Base-by-base conservation (phyloP, 1,284 basidiomycete genomes). In the Leccinum huronense region DNA sequence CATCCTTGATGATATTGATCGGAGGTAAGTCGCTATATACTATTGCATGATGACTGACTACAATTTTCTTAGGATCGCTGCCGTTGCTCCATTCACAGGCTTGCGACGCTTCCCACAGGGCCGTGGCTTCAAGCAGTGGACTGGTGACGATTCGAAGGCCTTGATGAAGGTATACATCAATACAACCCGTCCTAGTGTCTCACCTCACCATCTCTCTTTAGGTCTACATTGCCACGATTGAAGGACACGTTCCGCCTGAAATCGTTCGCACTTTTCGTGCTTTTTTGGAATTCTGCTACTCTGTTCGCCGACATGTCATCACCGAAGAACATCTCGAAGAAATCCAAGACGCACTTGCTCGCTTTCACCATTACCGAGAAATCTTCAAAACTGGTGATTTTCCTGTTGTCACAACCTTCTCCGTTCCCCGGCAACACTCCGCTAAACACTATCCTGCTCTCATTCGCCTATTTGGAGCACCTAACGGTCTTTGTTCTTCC, bases 81-180 rank as follows among this genome's bases (percentile, higher is more conserved):
- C n/a, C 14, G 42, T 63, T 16, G 34, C 53, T 5, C 53, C 54
- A 23, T 63, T 61, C 36, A 62, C 40, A 8, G 60, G 62, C 13
- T 42, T 63, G 16, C 23, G 31, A 6, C 38, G 7, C 13, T 48
- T 58, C 40, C 55, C 60, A 23, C 60, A 61, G 54, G 60, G 55
- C 3, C 60, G 23, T 6, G n/a, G 55, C 5, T 62, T 62, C 54
- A 62, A 62, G 19, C 55, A 62, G 27, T 62, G 60, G 60, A 62
- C 55, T 5, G 55, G 60, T 13, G 55, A 61, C 6, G 23, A 61
- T 16, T 62, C 33, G 8, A 62, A 62, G n/a, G 60, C 55, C 9
- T 14, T 64, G 3, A 63, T 63, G n/a, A 57, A 57, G 9, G 51
- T 36, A 23, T 23, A 23, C 23, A 23, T 23, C 23, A 23, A 23